Evolutionary conservation across 306 rosid species (phyloP).

Genomic region (Spatholobus suberectus): DNA sequence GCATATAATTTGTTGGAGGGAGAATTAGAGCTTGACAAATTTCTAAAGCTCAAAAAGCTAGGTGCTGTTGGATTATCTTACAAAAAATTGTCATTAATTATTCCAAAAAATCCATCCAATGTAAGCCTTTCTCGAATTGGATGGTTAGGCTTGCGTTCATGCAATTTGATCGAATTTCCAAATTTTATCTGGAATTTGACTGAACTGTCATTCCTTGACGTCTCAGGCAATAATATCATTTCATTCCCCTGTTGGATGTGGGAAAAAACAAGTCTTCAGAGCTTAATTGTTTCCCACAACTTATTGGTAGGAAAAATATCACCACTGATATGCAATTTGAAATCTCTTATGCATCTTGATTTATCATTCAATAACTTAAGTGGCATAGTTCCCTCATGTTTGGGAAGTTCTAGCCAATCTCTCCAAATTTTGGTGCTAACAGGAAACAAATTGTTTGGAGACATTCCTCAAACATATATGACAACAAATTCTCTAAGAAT

Average conservation of each 20-base stretch:
- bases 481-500: too few relatives aligned
- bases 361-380: too few relatives aligned
- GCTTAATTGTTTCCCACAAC: neutral
- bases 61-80: neutral
- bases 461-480: conserved; percentile 26
- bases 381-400: conserved; percentile 17
- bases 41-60: neutral
- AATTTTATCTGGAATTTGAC: neutral
- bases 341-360: neutral
- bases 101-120: neutral
- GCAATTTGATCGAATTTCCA: too few relatives aligned
- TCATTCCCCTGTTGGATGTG: conserved; percentile 33
- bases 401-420: conserved; percentile 7
- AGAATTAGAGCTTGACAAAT: neutral
- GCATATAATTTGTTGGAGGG: neutral
- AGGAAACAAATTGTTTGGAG: conserved; percentile 12
- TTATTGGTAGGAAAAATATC: conserved; percentile 19
- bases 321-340: conserved; percentile 28
- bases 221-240: neutral
- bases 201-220: neutral
- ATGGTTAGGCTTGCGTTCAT: neutral
- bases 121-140: neutral
- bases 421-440: neutral
- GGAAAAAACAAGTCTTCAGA: neutral
- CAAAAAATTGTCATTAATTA: neutral